phyloP scores from a whole-genome alignment of 2,329 filamentous ascomycete genomes.

The Claviceps pazoutovae region DNA sequence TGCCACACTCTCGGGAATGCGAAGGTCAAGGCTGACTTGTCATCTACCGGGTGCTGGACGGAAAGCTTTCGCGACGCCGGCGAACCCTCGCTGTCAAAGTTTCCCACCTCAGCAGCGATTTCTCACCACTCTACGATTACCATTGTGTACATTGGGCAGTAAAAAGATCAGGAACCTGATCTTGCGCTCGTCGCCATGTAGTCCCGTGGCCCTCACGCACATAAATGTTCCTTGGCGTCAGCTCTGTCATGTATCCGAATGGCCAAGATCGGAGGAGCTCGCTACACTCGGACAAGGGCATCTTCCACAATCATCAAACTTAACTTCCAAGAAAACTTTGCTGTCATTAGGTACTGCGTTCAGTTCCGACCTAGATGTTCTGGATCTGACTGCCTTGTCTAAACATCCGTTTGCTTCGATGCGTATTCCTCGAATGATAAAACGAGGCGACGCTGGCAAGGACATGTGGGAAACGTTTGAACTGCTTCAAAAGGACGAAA shows the following conservation, averaged over 20 bases:
- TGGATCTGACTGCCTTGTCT: conserved; percentile 1
- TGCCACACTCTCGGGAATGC: conserved; percentile 16
- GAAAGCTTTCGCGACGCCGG: not conserved
- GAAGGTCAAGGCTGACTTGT: conserved; percentile 12
- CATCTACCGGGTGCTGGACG: conserved; percentile 4
- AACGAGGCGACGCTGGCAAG: conserved; percentile 10
- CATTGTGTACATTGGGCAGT: conserved; percentile 2
- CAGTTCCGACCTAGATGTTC: not conserved
- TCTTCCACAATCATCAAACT: not conserved
- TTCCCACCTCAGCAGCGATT: conserved; percentile 2
- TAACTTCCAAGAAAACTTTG: not conserved
- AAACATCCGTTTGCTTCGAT: conserved; percentile 11
- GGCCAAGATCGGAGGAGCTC: conserved; percentile 10
- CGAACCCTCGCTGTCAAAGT: not conserved
- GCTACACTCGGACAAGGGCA: conserved; percentile 9
- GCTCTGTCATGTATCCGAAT: not conserved
- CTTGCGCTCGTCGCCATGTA: not conserved
- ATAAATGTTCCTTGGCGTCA: not conserved
- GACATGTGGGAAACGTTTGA: conserved; percentile 17
- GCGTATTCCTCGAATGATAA: conserved; percentile 9
- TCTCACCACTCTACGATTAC: conserved; percentile 9
- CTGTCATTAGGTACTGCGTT: not conserved
- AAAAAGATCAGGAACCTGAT: not conserved
- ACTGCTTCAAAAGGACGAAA: conserved; percentile 9
- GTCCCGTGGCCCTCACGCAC: not conserved